phyloP scores from a whole-genome alignment of 2,329 filamentous ascomycete species.

The Colletotrichum spaethianum region DNA sequence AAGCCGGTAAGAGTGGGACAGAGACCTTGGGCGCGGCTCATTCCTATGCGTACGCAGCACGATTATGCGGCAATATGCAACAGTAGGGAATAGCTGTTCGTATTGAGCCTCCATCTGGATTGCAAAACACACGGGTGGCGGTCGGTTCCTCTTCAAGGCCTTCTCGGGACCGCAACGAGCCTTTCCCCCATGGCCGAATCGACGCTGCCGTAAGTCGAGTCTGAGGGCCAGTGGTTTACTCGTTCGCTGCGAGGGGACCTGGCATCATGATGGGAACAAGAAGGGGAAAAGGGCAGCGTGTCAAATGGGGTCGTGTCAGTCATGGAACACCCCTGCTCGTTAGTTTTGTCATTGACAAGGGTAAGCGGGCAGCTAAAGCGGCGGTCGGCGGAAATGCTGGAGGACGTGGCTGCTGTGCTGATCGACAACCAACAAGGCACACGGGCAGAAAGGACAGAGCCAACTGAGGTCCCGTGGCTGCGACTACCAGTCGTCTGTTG shows the following conservation, averaged over 20 bases:
- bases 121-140: neutral
- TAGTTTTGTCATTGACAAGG: constrained; percentile 35
- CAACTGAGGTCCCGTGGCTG: constrained; percentile 13
- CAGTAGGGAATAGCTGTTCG: neutral
- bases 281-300: constrained; percentile 8
- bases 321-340: constrained; percentile 28
- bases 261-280: constrained; percentile 21
- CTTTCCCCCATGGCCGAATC: constrained; percentile 1
- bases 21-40: constrained; percentile 16
- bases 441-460: constrained; percentile 13
- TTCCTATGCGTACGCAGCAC: constrained; percentile 4
- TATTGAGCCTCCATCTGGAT: constrained; percentile 5
- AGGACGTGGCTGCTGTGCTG: constrained; percentile 17
- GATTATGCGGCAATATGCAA: neutral
- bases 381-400: constrained; percentile 12
- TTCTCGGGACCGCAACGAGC: neutral
- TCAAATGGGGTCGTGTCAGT: constrained; percentile 30
- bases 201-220: constrained; percentile 4
- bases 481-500: neutral
- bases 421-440: constrained; percentile 21
- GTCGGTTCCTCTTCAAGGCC: neutral
- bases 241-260: constrained; percentile 2
- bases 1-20: constrained; percentile 21
- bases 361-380: constrained; percentile 19
- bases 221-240: neutral